These are phyloP conservation scores for Clavispora phyllophila DNA, from an alignment of 805 yeast species.

Conservation along the genomic window DNA sequence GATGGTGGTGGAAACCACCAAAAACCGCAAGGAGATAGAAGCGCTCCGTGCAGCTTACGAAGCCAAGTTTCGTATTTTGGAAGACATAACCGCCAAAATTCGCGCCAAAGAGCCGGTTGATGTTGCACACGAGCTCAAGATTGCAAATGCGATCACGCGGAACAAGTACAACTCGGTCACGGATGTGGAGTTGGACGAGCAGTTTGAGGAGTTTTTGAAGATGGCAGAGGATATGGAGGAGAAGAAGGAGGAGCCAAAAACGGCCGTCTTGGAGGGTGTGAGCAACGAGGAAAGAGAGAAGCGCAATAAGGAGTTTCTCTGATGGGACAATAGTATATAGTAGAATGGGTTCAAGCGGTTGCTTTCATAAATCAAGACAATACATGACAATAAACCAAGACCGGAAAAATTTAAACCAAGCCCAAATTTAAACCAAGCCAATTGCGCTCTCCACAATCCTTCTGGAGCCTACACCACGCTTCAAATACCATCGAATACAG, in stretches of 20 bases:
- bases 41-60: constrained; percentile 35
- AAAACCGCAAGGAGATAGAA: constrained; percentile 41
- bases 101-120: constrained; percentile 35
- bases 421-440: too few species aligned
- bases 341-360: too few species aligned
- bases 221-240: constrained; percentile 20
- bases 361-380: too few species aligned
- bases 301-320: neutral
- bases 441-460: too few species aligned
- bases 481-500: neutral
- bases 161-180: constrained; percentile 25
- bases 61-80: constrained; percentile 28
- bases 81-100: constrained; percentile 27
- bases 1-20: constrained; percentile 44
- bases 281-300: neutral
- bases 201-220: constrained; percentile 30
- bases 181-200: constrained; percentile 38
- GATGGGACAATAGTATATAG: too few species aligned
- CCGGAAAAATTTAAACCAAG: too few species aligned
- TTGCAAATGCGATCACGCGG: constrained; percentile 41
- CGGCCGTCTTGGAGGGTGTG: neutral
- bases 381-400: too few species aligned
- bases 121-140: constrained; percentile 34
- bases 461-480: too few species aligned
- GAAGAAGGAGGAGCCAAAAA: neutral